Conservation (phyloP, 2,329 filamentous ascomycete genomes). For the Gaeumannomyces tritici region DNA sequence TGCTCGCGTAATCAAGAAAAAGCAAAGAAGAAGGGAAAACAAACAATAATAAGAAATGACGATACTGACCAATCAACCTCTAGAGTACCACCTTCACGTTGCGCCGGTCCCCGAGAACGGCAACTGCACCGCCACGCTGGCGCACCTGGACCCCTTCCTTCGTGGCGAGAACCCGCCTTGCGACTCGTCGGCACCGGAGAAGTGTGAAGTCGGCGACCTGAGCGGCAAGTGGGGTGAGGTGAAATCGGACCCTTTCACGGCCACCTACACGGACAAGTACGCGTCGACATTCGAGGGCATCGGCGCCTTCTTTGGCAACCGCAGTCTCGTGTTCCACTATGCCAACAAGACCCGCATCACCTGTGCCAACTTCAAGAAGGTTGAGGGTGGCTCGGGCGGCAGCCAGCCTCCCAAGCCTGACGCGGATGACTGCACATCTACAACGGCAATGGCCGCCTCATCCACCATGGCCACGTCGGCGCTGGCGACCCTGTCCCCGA, state of each 20-base stretch:
- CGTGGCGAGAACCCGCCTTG: constrained; percentile 55
- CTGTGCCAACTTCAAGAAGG: constrained; percentile 50
- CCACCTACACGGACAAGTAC: constrained; percentile 46
- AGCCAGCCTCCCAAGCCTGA: constrained; percentile 10
- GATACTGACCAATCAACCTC: constrained; percentile 8
- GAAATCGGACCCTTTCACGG: constrained; percentile 35
- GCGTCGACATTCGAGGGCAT: constrained; percentile 41
- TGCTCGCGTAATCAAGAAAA: background rate
- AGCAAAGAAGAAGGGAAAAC: background rate
- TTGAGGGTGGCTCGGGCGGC: constrained; percentile 10
- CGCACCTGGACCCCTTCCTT: constrained; percentile 61
- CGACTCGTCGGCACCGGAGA: constrained; percentile 42
- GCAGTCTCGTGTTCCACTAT: constrained; percentile 55
- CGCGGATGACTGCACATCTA: constrained; percentile 5
- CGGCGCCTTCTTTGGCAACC: constrained; percentile 53
- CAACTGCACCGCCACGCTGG: constrained; percentile 60
- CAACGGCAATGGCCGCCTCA: background rate
- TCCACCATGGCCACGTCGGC: background rate
- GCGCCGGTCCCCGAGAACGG: constrained; percentile 52
- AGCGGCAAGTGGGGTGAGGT: constrained; percentile 64
- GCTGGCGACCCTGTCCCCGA: background rate
- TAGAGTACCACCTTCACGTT: constrained; percentile 67
- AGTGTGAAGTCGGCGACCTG: constrained; percentile 70
- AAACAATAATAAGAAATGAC: no score
- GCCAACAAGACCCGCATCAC: constrained; percentile 54